Evolutionary conservation across 2,329 filamentous ascomycete genomes (phyloP), one percentile per base, ranked within the genome.

Genomic region (Talaromyces sp.): DNA sequence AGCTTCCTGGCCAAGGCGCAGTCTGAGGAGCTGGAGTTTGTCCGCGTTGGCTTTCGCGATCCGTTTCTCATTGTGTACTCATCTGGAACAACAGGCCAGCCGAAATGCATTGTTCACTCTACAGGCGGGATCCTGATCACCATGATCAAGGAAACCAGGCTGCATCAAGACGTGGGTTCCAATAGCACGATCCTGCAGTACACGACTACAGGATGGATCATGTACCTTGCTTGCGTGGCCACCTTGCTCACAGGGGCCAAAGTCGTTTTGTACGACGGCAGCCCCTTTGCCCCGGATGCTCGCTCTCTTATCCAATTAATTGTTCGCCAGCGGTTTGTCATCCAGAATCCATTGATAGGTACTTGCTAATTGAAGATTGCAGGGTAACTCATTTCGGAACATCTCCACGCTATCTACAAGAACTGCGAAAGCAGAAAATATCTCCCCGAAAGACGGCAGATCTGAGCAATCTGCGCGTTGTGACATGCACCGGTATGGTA

Each of bases 91-190:
- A 95, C 91, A 0, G 91, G 91, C 3, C 85, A 84, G 21, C 91
- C 91, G 12, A 95, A 95, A 69, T 92, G 90, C 61, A 94, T 95
- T 64, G 89, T 93, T 2, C 91, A 96, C 71, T 87, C 85, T 0
- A 71, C 73, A 7, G 75, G 75, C 21, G 74, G 75, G 0, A 70
- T 74, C 12, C 58, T 76, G 17, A 62, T 77, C 48, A 75, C 69
- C 35, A 63, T 72, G 1, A 73, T 72, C 46, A 87, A 92, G 69
- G 91, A 95, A 70, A 78, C 76, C 1, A 73, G 70, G 24, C 68
- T 87, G 24, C 83, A 87, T 65, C 72, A 77, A 7, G 76, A 82
- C 54, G 66, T 80, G 48, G 71, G 72, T 0, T 69, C 79, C 0
- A 70, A 71, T 8, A 79, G 71, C 17, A 77, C 80, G 0, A 69